Base-by-base conservation (phyloP, 2,329 filamentous ascomycete species). In the Aureobasidium namibiae region DNA sequence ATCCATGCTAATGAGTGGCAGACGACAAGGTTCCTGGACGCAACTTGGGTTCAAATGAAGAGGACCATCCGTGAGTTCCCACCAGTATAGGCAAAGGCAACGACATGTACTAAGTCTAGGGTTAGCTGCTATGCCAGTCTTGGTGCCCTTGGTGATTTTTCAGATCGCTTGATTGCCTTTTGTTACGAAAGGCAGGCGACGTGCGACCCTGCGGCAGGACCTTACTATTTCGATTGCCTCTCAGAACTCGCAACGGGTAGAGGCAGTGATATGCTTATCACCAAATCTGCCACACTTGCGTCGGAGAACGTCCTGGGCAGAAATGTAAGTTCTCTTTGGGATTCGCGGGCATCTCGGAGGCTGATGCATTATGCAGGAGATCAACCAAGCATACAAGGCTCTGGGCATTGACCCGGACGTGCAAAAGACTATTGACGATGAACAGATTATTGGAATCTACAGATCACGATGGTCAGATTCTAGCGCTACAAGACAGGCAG, bases 151-250 rank as follows among this genome's bases (percentile, higher is more conserved):
- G 78, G 80, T 39, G 81, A 87, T 66, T 87, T 88, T 69, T 78
- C 81, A 5, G 83, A 88, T 65, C 67, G 73, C 1, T 71, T 85
- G n/a, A 72, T 90, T 18, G 72, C 78, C 29, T 87, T 84, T 68
- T 82, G 84, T 4, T 89, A 83, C 67, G 75, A 82, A 24, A 76
- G 81, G 34, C 86, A 89, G 71, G 73, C 78, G 24, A 68, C 73
- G 9, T 79, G 77, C 53, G 83, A 89, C 67, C 76, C 78, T 21
- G 63, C 65, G 21, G 80, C 82, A 61, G 73, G 74, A 18, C 72
- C 83, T 2, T 82, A 83, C 67, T 89, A 88, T 68, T 78, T 88
- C 61, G 80, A 86, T 69, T 86, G 82, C 65, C 74, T 90, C n/a
- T 77, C 80, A 64, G 75, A 78, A 48, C 80, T 89, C 56, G 80